These are phyloP conservation scores for Agastache rugosa DNA, from an alignment of 257 asterid species.

Conservation along the genomic window DNA sequence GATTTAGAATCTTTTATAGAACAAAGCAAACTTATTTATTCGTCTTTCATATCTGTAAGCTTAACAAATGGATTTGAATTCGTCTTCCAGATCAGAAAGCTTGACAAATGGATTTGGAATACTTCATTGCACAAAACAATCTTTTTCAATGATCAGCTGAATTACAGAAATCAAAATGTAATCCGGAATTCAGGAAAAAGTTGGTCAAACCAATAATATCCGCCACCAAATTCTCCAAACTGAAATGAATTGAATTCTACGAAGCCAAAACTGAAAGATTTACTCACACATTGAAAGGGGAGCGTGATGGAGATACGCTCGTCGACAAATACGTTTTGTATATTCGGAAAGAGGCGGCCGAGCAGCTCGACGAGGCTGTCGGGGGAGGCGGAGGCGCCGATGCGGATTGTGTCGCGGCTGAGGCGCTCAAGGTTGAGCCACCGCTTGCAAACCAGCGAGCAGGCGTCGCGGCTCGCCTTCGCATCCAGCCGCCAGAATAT, in stretches of 20 bases:
- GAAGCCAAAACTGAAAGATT: constrained; percentile 25
- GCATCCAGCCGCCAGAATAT: constrained; percentile 60
- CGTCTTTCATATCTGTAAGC: constrained; percentile 1
- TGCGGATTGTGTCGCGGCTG: constrained; percentile 69
- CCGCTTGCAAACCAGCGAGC: constrained; percentile 81
- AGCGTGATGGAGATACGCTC: constrained; percentile 62
- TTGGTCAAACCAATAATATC: constrained; percentile 10
- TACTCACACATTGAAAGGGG: constrained; percentile 58
- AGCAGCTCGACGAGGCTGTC: constrained; percentile 58
- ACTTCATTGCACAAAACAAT: neutral
- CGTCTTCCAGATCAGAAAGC: constrained; percentile 13
- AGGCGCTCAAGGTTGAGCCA: constrained; percentile 89
- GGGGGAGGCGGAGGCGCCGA: constrained; percentile 76
- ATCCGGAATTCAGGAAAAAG: constrained; percentile 2
- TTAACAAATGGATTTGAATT: neutral
- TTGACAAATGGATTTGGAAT: neutral
- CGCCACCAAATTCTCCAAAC: constrained; percentile 19
- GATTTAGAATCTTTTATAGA: neutral
- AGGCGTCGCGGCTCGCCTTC: constrained; percentile 71
- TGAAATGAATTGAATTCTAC: constrained; percentile 12
- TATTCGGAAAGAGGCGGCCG: constrained; percentile 56
- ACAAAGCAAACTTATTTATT: neutral
- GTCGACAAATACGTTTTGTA: constrained; percentile 55
- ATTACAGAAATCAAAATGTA: neutral
- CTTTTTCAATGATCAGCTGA: constrained; percentile 21